A percentile compares a stretch with the other conserved stretches of the same genome.
phyloP scores from a whole-genome alignment of 2,329 filamentous ascomycete genomes.

The Chrysoporthe cubensis region DNA sequence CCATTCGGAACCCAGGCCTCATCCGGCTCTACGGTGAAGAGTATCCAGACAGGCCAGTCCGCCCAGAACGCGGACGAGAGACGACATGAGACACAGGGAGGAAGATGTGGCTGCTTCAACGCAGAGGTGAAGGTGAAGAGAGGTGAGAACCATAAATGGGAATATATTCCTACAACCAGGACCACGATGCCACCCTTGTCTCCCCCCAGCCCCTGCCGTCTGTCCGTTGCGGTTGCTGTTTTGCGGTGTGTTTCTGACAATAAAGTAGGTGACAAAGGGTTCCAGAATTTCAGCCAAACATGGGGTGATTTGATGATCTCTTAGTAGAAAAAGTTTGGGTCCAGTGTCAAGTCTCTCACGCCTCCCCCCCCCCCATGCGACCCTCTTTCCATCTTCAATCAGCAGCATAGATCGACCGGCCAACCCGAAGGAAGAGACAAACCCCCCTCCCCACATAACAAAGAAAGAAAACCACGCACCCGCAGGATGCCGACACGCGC shows the following conservation, averaged over 20 bases:
- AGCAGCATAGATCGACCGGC: conserved; percentile 20
- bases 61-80: neutral
- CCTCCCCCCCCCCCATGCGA: neutral
- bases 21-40: neutral
- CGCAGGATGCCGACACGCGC: conserved; percentile 2
- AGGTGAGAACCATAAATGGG: conserved; percentile 20
- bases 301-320: conserved; percentile 18
- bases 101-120: neutral
- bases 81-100: neutral
- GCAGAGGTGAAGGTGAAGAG: neutral
- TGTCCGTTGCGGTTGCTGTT: neutral
- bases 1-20: neutral
- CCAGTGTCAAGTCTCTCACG: conserved; percentile 3
- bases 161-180: conserved; percentile 36
- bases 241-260: conserved; percentile 14
- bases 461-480: neutral
- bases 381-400: conserved; percentile 18
- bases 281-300: conserved; percentile 20
- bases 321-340: conserved; percentile 17
- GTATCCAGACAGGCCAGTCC: neutral
- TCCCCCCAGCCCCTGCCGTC: neutral
- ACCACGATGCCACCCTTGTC: conserved; percentile 9
- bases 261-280: conserved; percentile 3
- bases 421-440: neutral
- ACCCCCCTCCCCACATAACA: neutral